Evolutionary conservation across 768 basidiomycete species (phyloP), one percentile per base, ranked within the genome.

Genomic region (Mycena epipterygia): DNA sequence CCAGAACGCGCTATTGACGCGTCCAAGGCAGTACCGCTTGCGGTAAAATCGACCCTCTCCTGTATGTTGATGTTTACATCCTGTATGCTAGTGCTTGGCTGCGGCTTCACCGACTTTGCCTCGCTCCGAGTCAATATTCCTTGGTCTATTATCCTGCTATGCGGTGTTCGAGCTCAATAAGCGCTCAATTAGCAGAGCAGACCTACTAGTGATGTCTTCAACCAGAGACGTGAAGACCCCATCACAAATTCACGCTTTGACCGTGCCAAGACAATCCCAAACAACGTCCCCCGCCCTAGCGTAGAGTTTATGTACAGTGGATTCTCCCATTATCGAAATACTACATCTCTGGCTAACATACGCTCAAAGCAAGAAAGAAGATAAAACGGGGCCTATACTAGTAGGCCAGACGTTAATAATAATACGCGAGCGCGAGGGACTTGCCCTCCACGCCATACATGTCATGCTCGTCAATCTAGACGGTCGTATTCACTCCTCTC

Each of bases 221-320:
- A n/a, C n/a, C n/a, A n/a, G n/a, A n/a, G n/a, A n/a, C n/a, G n/a
- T n/a, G n/a, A n/a, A n/a, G n/a, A n/a, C n/a, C n/a, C n/a, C n/a
- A n/a, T n/a, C n/a, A n/a, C n/a, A 7, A 37, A 37, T 49, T 27
- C 48, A 5, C 48, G 48, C 48, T 49, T 49, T 49, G 48, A 49
- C 48, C 48, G 27, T 8, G 42, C 42, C 37, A 49, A 49, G 27
- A 49, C 48, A 49, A 49, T 29, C 12, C 4, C 48, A 49, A 49
- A 49, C 48, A 49, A 23, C 48, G 8, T 14, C 48, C 8, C 48
- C 23, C n/a, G 81, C 85, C 66, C 42, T 9, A 21, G 19, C 6
- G 19, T 17, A 44, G 42, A 5, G 9, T 44, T 14, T 9, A 44
- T 17, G 19, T 14, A 44, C 5, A 9, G 42, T 44, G 42, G 21